phyloP scores from a whole-genome alignment of 2,329 filamentous ascomycete genomes.

The Corniculantispora saksenae region DNA sequence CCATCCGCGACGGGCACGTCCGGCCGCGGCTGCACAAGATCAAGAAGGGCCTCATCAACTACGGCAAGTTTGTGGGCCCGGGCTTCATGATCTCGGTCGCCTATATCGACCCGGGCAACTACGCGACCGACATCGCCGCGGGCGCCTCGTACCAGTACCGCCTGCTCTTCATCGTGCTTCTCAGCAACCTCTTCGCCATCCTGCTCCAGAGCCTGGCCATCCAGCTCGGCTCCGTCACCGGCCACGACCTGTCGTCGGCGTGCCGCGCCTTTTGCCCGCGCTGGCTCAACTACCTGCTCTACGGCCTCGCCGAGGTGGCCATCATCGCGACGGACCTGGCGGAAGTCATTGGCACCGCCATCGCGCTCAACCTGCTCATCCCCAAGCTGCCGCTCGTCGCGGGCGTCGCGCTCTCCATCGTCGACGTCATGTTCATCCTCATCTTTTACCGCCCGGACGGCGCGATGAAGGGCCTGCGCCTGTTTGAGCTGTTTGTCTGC shows the following conservation, averaged over 20 bases:
- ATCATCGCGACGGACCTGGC: conserved; percentile 74
- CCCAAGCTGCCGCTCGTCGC: conserved; percentile 65
- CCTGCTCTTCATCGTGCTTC: conserved; percentile 67
- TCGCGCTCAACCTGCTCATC: conserved; percentile 66
- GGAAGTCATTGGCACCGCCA: conserved; percentile 71
- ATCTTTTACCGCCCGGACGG: conserved; percentile 65
- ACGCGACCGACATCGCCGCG: conserved; percentile 69
- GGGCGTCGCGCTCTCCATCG: conserved; percentile 67
- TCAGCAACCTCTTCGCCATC: conserved; percentile 71
- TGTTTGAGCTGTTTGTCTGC: conserved; percentile 67
- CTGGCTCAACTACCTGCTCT: conserved; percentile 65
- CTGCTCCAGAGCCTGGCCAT: conserved; percentile 68
- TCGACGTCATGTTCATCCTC: conserved; percentile 68
- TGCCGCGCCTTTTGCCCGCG: conserved; percentile 65
- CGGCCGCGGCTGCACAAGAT: conserved; percentile 2
- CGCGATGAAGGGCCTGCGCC: conserved; percentile 57
- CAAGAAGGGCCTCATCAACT: conserved; percentile 9
- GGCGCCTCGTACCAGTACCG: conserved; percentile 66
- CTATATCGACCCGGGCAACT: conserved; percentile 67
- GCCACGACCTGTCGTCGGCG: conserved; percentile 65
- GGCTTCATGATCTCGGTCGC: conserved; percentile 66
- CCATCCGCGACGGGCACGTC: neutral
- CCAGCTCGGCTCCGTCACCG: conserved; percentile 69
- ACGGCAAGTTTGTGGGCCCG: conserved; percentile 55
- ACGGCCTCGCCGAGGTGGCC: conserved; percentile 63